phyloP scores from a whole-genome alignment of 2,329 filamentous ascomycete genomes.

The Pyrenophora seminiperda region DNA sequence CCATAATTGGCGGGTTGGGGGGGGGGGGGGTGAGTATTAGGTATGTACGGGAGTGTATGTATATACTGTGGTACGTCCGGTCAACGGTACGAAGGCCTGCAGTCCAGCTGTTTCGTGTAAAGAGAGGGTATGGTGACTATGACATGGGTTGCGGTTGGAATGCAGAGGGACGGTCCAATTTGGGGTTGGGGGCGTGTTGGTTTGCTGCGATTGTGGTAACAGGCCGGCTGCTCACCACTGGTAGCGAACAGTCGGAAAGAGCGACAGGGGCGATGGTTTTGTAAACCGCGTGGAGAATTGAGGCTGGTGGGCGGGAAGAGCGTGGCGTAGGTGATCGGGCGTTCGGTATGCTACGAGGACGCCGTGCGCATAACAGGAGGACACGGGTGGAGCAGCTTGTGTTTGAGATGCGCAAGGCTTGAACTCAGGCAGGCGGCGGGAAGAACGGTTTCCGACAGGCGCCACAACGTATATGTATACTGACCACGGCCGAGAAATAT shows the following conservation, averaged over 20 bases:
- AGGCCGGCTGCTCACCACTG: conserved; percentile 48
- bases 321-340: conserved; percentile 13
- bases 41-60: conserved; percentile 21
- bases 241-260: conserved; percentile 33
- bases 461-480: conserved; percentile 24
- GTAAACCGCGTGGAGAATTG: conserved; percentile 21
- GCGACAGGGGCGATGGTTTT: conserved; percentile 35
- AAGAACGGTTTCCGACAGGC: conserved; percentile 19
- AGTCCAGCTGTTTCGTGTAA: conserved; percentile 46
- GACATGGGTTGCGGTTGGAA: conserved; percentile 27
- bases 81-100: conserved; percentile 42
- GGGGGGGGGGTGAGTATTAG: too few species aligned
- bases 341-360: conserved; percentile 24
- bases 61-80: conserved; percentile 25
- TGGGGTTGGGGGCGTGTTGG: conserved; percentile 13
- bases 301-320: conserved; percentile 19
- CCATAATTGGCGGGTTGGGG: conserved; percentile 35
- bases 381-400: conserved; percentile 33
- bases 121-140: conserved; percentile 37
- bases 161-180: not conserved
- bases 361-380: conserved; percentile 39
- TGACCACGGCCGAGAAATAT: conserved; percentile 1
- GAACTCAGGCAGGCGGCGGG: conserved; percentile 34
- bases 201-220: conserved; percentile 37
- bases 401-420: conserved; percentile 41